phyloP scores from a whole-genome alignment of 768 basidiomycete species.

The Neoboletus brunneissimus region DNA sequence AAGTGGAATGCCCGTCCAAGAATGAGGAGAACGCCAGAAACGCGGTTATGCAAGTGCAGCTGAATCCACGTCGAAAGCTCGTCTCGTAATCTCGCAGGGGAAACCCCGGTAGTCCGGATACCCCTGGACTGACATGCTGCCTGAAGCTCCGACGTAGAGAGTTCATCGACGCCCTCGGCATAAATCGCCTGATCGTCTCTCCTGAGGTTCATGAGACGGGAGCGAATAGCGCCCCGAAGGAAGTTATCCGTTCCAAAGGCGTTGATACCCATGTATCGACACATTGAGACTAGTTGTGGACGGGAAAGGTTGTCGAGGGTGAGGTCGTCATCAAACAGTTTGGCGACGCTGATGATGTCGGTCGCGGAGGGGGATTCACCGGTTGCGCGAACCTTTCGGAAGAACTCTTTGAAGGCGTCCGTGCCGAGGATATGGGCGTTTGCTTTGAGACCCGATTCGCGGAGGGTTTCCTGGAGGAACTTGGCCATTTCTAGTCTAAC shows the following conservation, averaged over 20 bases:
- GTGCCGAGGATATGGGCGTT: constrained; percentile 90
- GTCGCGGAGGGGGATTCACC: constrained; percentile 88
- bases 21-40: constrained; percentile 91
- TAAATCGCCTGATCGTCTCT: constrained; percentile 93
- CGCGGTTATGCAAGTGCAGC: constrained; percentile 83
- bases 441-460: constrained; percentile 90
- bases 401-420: constrained; percentile 98
- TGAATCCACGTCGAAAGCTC: constrained; percentile 93
- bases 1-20: constrained; percentile 95
- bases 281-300: constrained; percentile 98
- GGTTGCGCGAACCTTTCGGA: constrained; percentile 95
- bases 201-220: constrained; percentile 75
- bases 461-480: constrained; percentile 95
- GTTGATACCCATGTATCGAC: constrained; percentile 95
- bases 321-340: constrained; percentile 95
- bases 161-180: constrained; percentile 82
- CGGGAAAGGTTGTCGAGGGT: constrained; percentile 97
- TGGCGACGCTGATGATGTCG: constrained; percentile 93
- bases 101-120: constrained; percentile 83
- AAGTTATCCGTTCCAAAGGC: constrained; percentile 99
- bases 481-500: constrained; percentile 98
- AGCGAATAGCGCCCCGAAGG: constrained; percentile 86
- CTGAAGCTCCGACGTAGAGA: constrained; percentile 90
- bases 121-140: constrained; percentile 93
- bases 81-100: constrained; percentile 83